phyloP scores from a whole-genome alignment of 2,329 filamentous ascomycete species.

The Dichotomopilus funicola region DNA sequence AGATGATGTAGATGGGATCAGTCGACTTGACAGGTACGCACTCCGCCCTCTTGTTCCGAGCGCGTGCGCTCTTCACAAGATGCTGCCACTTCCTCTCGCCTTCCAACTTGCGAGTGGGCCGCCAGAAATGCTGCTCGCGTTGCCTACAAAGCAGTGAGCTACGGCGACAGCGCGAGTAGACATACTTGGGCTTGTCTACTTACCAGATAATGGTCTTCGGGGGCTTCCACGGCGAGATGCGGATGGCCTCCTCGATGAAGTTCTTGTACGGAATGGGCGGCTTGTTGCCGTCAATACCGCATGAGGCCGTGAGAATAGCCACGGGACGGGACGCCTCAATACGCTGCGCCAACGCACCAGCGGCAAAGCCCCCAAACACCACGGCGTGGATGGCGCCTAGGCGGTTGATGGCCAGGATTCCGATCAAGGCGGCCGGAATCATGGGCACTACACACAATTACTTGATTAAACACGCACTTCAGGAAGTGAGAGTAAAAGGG shows the following conservation, averaged over 20 bases:
- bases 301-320: constrained; percentile 79
- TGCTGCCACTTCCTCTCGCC: constrained; percentile 77
- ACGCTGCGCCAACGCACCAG: constrained; percentile 73
- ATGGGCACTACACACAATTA: constrained; percentile 68
- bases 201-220: constrained; percentile 66
- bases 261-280: constrained; percentile 70
- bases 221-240: constrained; percentile 64
- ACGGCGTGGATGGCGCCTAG: constrained; percentile 85
- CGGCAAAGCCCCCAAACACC: constrained; percentile 88
- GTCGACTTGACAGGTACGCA: constrained; percentile 72
- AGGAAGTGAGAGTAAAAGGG: background rate
- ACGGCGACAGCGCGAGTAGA: background rate
- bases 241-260: constrained; percentile 67
- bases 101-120: constrained; percentile 55
- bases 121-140: constrained; percentile 68
- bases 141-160: constrained; percentile 39
- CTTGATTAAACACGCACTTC: background rate
- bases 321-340: constrained; percentile 76
- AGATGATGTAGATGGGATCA: constrained; percentile 84
- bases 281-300: constrained; percentile 82
- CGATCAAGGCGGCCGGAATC: constrained; percentile 84
- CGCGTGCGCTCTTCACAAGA: constrained; percentile 63
- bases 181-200: background rate
- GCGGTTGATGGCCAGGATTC: constrained; percentile 72
- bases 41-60: constrained; percentile 60